Evolutionary conservation across 352 stramenopile species (phyloP).

Genomic region (Peronospora tabacina): DNA sequence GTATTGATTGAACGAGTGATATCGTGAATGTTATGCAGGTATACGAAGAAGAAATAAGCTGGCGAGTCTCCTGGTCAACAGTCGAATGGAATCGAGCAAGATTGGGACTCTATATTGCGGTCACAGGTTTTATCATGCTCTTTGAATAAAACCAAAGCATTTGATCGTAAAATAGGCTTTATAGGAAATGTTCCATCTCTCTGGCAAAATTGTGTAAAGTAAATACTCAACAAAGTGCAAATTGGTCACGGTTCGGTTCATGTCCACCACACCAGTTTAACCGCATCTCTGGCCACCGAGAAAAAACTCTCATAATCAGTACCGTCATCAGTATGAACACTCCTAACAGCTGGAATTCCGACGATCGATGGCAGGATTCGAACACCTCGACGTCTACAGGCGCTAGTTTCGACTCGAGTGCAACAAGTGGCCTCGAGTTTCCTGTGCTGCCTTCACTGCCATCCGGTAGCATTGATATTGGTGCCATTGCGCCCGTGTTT

Average conservation of each 20-base stretch:
- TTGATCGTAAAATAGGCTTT: too few relatives aligned
- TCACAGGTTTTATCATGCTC: too few relatives aligned
- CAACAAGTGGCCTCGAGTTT: slow-evolving; percentile 51
- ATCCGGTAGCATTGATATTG: slow-evolving; percentile 70
- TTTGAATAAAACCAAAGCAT: too few relatives aligned
- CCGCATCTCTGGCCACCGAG: slow-evolving; percentile 5
- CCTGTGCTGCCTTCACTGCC: slow-evolving; percentile 67
- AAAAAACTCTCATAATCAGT: slow-evolving; percentile 2
- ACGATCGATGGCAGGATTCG: slow-evolving; percentile 73
- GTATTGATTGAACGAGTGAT: not conserved
- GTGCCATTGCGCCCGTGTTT: slow-evolving; percentile 81
- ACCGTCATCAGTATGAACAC: slow-evolving; percentile 27
- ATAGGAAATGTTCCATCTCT: too few relatives aligned
- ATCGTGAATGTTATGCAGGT: slow-evolving; percentile 10
- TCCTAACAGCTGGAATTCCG: slow-evolving; percentile 57
- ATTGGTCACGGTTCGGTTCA: slow-evolving; percentile 4
- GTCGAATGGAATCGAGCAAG: not conserved
- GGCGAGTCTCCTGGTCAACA: not conserved
- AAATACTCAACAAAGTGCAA: not conserved
- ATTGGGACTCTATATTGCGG: not conserved
- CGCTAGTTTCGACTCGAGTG: slow-evolving; percentile 37
- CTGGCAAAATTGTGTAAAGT: too few relatives aligned
- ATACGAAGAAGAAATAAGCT: slow-evolving; percentile 42
- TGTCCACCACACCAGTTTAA: slow-evolving; percentile 15
- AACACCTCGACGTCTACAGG: slow-evolving; percentile 27